Conservation (phyloP, 164 flowering plant species). For the Magnolia kwangsiensis region DNA sequence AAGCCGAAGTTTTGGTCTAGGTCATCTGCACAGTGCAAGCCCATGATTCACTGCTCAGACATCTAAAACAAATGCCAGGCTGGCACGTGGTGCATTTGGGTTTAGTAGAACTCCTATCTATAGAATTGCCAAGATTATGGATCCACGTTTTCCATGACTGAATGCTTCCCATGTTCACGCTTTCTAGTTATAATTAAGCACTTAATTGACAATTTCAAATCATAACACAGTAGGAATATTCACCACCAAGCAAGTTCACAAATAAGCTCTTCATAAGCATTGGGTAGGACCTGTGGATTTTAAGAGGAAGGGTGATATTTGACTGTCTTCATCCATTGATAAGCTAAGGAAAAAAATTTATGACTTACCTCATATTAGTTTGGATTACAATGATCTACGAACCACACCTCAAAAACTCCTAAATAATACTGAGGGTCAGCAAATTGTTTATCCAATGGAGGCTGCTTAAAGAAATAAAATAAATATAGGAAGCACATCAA, state of each 20-base stretch:
- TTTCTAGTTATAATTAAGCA: neutral
- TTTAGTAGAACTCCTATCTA: too few relatives aligned
- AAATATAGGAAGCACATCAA: neutral
- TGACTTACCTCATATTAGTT: conserved; percentile 69
- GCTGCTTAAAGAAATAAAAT: neutral
- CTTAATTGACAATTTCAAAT: neutral
- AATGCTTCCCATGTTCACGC: neutral
- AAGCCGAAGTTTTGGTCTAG: too few relatives aligned
- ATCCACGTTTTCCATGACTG: too few relatives aligned
- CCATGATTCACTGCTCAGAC: neutral
- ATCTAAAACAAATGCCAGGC: neutral
- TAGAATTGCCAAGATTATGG: too few relatives aligned
- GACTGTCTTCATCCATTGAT: neutral
- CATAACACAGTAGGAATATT: conserved; percentile 14
- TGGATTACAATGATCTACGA: conserved; percentile 83
- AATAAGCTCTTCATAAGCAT: conserved; percentile 83
- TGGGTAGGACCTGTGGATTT: conserved; percentile 69
- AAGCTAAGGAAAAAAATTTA: neutral
- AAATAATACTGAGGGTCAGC: conserved; percentile 13
- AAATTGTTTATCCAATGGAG: neutral
- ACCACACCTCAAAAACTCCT: conserved; percentile 96
- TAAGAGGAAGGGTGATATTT: conserved; percentile 9
- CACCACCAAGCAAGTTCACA: conserved; percentile 89
- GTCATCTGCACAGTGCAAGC: too few relatives aligned
- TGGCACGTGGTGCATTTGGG: neutral